Percentiles rank a stretch among this genome's conserved stretches.
Evolutionary conservation across 768 basidiomycete species (phyloP).

Genomic region (Chalciporus pseudorubinellus): DNA sequence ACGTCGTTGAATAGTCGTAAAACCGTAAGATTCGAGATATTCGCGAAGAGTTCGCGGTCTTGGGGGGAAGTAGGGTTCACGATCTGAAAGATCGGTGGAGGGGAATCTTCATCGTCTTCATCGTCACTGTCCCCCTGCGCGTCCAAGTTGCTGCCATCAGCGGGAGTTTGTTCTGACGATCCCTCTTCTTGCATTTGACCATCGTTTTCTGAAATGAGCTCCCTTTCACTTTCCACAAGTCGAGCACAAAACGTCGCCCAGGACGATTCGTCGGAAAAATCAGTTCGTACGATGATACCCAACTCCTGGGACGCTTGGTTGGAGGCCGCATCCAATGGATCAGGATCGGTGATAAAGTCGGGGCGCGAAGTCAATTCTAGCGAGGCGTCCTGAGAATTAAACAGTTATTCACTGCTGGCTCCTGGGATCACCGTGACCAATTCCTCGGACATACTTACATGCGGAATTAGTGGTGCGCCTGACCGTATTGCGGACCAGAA

Average conservation of each 20-base stretch:
- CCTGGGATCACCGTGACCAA: not conserved
- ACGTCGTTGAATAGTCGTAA: conserved; percentile 73
- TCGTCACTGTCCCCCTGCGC: conserved; percentile 21
- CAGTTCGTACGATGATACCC: conserved; percentile 70
- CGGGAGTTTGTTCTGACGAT: conserved; percentile 15
- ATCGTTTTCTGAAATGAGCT: conserved; percentile 37
- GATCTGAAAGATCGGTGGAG: conserved; percentile 50
- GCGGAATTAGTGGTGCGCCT: conserved; percentile 17
- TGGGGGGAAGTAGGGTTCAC: conserved; percentile 44
- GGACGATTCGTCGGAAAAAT: conserved; percentile 64
- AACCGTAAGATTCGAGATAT: conserved; percentile 62
- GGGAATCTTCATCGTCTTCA: conserved; percentile 32
- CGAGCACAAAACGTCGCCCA: conserved; percentile 56
- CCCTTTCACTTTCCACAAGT: conserved; percentile 56
- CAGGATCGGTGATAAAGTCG: conserved; percentile 41
- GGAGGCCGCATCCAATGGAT: conserved; percentile 51
- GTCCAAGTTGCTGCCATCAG: conserved; percentile 20
- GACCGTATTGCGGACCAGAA: conserved; percentile 40
- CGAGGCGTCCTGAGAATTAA: conserved; percentile 13
- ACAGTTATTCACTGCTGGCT: not conserved
- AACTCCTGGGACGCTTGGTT: conserved; percentile 47
- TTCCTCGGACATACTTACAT: conserved; percentile 2
- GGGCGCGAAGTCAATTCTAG: conserved; percentile 17
- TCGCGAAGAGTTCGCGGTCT: conserved; percentile 41
- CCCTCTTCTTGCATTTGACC: conserved; percentile 25